Evolutionary conservation across 2,329 filamentous ascomycete species (phyloP).

Genomic region (Tolypocladium ophioglossoides): DNA sequence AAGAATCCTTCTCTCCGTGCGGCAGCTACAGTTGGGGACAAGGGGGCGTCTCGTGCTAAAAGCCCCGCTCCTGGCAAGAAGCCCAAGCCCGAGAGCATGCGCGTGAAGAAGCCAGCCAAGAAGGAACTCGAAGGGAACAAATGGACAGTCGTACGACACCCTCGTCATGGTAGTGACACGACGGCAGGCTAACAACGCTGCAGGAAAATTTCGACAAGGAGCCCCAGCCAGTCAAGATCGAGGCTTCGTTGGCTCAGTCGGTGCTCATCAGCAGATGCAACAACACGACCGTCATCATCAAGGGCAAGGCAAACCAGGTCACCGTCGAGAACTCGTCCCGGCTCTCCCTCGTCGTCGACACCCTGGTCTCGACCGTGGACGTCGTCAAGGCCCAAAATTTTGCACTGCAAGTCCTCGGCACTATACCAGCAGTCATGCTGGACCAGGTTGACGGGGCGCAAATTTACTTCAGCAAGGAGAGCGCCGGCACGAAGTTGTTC

Average conservation of each 20-base stretch:
- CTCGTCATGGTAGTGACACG: not conserved
- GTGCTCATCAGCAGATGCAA: slow-evolving; percentile 87
- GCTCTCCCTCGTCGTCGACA: slow-evolving; percentile 78
- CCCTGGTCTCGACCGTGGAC: slow-evolving; percentile 81
- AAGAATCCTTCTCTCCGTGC: slow-evolving; percentile 87
- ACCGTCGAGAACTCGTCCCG: slow-evolving; percentile 84
- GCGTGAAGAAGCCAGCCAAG: slow-evolving; percentile 68
- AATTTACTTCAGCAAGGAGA: slow-evolving; percentile 77
- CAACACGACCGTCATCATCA: slow-evolving; percentile 80
- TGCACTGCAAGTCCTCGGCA: slow-evolving; percentile 81
- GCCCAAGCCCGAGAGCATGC: slow-evolving; percentile 77
- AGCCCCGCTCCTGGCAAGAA: slow-evolving; percentile 83
- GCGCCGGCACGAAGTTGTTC: slow-evolving; percentile 69
- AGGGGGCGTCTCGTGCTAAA: slow-evolving; percentile 53
- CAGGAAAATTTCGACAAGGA: slow-evolving; percentile 86
- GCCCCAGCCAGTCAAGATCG: slow-evolving; percentile 62
- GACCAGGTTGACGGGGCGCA: slow-evolving; percentile 89
- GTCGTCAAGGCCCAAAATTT: slow-evolving; percentile 94
- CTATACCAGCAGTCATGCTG: slow-evolving; percentile 76
- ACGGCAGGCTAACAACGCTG: slow-evolving; percentile 2
- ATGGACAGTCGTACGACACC: slow-evolving; percentile 65
- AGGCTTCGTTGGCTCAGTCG: slow-evolving; percentile 75
- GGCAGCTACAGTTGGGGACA: slow-evolving; percentile 56
- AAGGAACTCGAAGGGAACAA: slow-evolving; percentile 82
- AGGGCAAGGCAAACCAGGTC: slow-evolving; percentile 93